Evolutionary conservation across 352 stramenopile species (phyloP).

Genomic region (Phytophthora tubulina): DNA sequence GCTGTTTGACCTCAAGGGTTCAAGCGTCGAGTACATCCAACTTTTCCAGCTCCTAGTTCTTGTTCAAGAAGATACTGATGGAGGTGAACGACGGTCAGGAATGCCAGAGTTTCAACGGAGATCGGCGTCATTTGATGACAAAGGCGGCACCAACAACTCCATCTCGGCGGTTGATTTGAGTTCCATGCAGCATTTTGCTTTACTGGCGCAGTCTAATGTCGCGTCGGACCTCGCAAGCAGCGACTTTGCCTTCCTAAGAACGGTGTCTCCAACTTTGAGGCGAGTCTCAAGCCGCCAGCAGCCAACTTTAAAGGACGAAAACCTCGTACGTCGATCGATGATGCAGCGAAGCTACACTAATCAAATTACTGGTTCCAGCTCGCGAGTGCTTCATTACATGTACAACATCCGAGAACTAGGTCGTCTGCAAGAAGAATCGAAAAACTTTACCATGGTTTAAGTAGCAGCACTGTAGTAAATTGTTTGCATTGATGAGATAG

Average conservation of each 20-base stretch:
- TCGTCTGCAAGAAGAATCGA: constrained; percentile 17
- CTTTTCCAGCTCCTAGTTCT: constrained; percentile 47
- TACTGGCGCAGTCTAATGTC: constrained; percentile 15
- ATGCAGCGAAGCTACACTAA: constrained; percentile 24
- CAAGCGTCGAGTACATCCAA: constrained; percentile 52
- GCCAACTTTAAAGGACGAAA: constrained; percentile 1
- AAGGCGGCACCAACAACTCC: constrained; percentile 6
- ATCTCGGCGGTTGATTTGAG: constrained; percentile 6
- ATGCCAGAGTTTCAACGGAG: constrained; percentile 10
- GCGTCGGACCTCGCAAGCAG: constrained; percentile 16
- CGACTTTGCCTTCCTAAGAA: constrained; percentile 22
- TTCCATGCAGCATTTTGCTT: constrained; percentile 11
- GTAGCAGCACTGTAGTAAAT: neutral
- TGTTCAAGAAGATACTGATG: constrained; percentile 20
- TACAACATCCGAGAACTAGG: constrained; percentile 20
- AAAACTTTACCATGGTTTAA: constrained; percentile 13
- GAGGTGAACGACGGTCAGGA: neutral
- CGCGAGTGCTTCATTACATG: constrained; percentile 29
- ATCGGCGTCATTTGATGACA: constrained; percentile 10
- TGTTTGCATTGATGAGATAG: neutral
- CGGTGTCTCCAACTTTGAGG: constrained; percentile 9
- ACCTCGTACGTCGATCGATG: constrained; percentile 5
- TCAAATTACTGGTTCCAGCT: constrained; percentile 25
- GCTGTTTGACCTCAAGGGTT: constrained; percentile 51
- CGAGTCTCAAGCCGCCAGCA: constrained; percentile 2